Percentiles rank a stretch among this genome's conserved stretches.
These are phyloP conservation scores for Vaccinium macrocarpon DNA, from an alignment of 148 eudicot species.

Conservation along the genomic window DNA sequence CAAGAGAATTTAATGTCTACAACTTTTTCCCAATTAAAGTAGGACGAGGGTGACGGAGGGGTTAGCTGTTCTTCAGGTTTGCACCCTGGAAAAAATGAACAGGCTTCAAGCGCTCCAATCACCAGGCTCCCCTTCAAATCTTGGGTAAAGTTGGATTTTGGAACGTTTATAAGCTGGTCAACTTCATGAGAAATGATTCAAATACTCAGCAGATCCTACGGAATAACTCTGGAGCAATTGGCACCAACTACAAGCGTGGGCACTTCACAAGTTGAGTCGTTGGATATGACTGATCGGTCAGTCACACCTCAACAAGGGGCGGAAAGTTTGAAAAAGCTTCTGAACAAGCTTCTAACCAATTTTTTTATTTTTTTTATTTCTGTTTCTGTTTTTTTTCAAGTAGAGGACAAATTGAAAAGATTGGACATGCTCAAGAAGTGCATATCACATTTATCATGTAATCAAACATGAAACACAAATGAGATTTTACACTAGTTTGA, in stretches of 20 bases:
- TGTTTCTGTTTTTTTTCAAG: not conserved
- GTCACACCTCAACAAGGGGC: not conserved
- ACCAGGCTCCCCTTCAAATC: not conserved
- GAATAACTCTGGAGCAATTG: not conserved
- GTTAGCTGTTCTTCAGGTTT: constrained; percentile 3
- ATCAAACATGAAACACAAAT: not conserved
- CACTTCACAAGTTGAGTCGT: not conserved
- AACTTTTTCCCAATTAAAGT: constrained; percentile 62
- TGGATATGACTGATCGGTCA: not conserved
- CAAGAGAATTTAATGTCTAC: constrained; percentile 70
- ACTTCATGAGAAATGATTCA: not conserved
- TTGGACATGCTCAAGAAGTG: not conserved
- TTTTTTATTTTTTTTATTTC: not conserved
- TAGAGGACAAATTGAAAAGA: not conserved
- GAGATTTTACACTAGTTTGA: not conserved
- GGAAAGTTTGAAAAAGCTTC: not conserved
- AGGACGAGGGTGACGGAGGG: constrained; percentile 38
- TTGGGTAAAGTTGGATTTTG: not conserved
- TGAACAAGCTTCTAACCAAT: not conserved
- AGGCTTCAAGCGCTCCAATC: not conserved
- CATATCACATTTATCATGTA: not conserved
- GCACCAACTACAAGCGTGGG: no score
- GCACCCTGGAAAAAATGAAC: not conserved
- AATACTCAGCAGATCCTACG: not conserved
- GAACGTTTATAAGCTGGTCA: not conserved